Evolutionary conservation across 495 filamentous ascomycete species (phyloP), one percentile per base, ranked within the genome.

Genomic region (Penicillium pancosmium): DNA sequence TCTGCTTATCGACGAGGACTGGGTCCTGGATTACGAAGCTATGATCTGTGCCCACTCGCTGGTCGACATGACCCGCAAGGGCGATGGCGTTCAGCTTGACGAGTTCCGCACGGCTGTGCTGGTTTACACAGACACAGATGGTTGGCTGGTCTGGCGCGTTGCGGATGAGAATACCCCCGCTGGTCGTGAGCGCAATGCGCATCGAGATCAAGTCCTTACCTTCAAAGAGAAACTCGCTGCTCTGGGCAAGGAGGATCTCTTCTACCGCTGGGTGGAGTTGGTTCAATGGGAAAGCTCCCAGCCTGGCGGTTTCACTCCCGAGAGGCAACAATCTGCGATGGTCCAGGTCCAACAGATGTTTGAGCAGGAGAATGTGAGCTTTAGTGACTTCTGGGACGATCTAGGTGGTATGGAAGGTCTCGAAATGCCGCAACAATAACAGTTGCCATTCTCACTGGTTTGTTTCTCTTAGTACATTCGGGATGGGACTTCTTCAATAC

Each of bases 191-290:
- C 64, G 67, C 11, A 68, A 71, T 7, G 66, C 55, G 11, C 76
- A 80, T 35, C 72, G 86, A 15, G 80, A 82, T 40, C 86, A 90
- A 69, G 81, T 91, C 9, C 76, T 91, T 43, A 76, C 79, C 1
- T 92, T 94, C 67, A 84, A 87, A 67, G 88, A 92, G 43, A 82
- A 82, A 48, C 75, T 95, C 58, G 80, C 82, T 3, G 78, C 78
- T 3, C 74, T 92, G 68, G 89, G 89, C 10, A 93, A 94, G 71
- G 91, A 94, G 69, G 83, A 87, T 55, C 69, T 96, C 8, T 96
- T 96, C 74, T 94, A 87, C 72, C 81, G 87, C 34, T 92, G 90
- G 89, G 88, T 93, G 50, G 91, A 96, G 74, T 71, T 94, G 55
- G 79, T 95, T 40, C 91, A 95, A 70, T 91, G 83, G 65, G 91